Percentiles rank a stretch among this genome's conserved stretches.
Conservation (phyloP, 208 protist species). For the Phytomonas sp. region DNA sequence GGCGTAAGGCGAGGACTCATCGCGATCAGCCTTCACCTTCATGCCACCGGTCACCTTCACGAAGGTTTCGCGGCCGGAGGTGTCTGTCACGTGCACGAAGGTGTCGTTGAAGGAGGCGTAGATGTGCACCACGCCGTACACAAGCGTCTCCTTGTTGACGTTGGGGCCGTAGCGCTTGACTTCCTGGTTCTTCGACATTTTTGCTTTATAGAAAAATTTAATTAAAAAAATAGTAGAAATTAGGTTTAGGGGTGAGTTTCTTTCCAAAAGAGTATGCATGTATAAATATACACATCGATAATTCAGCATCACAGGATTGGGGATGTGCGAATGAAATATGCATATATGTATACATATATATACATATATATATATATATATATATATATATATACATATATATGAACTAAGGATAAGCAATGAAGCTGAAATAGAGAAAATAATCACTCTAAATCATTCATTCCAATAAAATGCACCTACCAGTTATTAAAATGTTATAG, state of each 20-base stretch:
- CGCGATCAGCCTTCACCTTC: conserved; percentile 99
- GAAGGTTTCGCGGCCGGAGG: conserved; percentile 97
- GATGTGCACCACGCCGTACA: conserved; percentile 99
- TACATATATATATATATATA: conserved; percentile 6
- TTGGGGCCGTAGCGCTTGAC: conserved; percentile 88
- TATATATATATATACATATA: conserved; percentile 2
- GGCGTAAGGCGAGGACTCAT: conserved; percentile 99
- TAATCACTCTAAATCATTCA: neutral
- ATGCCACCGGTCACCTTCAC: conserved; percentile 94
- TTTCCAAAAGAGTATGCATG: neutral
- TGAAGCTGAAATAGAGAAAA: neutral
- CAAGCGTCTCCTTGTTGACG: conserved; percentile 76
- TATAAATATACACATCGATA: neutral
- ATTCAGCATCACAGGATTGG: neutral
- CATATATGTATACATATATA: neutral
- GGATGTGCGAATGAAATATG: neutral
- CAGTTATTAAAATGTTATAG: neutral
- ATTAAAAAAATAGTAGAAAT: neutral
- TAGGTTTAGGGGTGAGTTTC: neutral
- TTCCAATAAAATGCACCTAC: neutral
- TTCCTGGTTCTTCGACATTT: conserved; percentile 91
- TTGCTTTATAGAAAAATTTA: conserved; percentile 9
- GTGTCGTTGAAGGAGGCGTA: conserved; percentile 99
- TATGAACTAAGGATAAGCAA: neutral
- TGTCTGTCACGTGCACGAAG: conserved; percentile 99